Evolutionary conservation across 2,329 filamentous ascomycete genomes (phyloP), one percentile per base, ranked within the genome.

Genomic region (Fusarium brevicatenulatum): DNA sequence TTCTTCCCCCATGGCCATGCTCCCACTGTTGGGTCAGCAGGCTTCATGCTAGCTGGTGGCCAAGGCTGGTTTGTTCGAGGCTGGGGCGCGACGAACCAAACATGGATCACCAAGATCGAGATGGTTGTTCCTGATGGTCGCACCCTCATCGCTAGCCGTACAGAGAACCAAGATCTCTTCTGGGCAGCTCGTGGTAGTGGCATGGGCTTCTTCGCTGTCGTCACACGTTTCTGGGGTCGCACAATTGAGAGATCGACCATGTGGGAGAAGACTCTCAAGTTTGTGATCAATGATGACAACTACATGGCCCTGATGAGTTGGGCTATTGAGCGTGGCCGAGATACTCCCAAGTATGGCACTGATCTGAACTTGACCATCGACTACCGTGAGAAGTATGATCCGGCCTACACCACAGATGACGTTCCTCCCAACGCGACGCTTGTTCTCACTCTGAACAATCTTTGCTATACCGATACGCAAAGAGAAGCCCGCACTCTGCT

Each of bases 41-140:
- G 65, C 19, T 68, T 68, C 36, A 49, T 64, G 40, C 54, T 68
- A n/a, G 65, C 65, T 7, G 65, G 65, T 15, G 60, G 65, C 6
- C 65, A 68, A n/a, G 65, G 65, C 30, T 68, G 52, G 39, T 68
- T 68, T 5, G 23, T 64, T 32, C 46, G 65, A 18, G 65, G 65
- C 32, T 59, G 60, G 60, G 65, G 65, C 18, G 49, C 54, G 21
- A 68, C 65, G 7, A 49, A 32, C 28, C 39, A 36, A 16, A 53
- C 42, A 18, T 68, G 65, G 65, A 36, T 68, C 40, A 58, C 60
- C 19, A 55, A 68, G 53, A 47, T 68, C 19, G 65, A 68, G n/a
- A 42, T 68, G 19, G 60, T 68, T 37, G 49, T 54, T 25, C 46
- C 65, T 16, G 65, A 64, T n/a, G 65, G 65, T 4, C 30, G 55